Evolutionary conservation across 495 filamentous ascomycete genomes (phyloP).

Genomic region (Bombardia bombarda): DNA sequence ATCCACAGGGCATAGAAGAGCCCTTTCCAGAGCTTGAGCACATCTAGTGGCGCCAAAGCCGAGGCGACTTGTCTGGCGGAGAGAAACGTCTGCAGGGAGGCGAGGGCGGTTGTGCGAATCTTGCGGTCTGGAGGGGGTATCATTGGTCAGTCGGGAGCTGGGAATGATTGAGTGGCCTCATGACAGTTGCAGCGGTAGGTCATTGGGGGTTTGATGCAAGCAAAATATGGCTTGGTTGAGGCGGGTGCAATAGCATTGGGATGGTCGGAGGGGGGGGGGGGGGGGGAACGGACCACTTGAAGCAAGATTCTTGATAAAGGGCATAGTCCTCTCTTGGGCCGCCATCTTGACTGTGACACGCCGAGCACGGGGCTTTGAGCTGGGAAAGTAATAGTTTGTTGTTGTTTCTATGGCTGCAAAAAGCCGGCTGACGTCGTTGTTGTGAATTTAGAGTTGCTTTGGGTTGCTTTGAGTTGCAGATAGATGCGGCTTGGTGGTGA

Average conservation of each 20-base stretch:
- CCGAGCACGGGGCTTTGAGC: not conserved
- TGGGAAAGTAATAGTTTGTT: no score
- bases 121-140: constrained; percentile 53
- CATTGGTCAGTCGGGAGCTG: not conserved
- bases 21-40: constrained; percentile 92
- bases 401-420: not conserved
- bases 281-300: constrained; percentile 36
- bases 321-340: constrained; percentile 36
- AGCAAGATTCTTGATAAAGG: constrained; percentile 44
- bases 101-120: constrained; percentile 71
- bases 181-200: no score
- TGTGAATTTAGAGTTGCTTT: no score
- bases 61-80: constrained; percentile 45
- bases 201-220: not conserved
- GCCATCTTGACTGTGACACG: constrained; percentile 33
- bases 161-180: not conserved
- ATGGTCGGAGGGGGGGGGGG: not conserved
- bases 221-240: not conserved
- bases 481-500: no score
- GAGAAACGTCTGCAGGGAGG: constrained; percentile 73
- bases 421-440: no score
- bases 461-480: no score
- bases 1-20: constrained; percentile 97
- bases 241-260: not conserved
- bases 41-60: constrained; percentile 60